Evolutionary conservation across 352 stramenopile genomes (phyloP).

Genomic region (Lagenidium sp.): DNA sequence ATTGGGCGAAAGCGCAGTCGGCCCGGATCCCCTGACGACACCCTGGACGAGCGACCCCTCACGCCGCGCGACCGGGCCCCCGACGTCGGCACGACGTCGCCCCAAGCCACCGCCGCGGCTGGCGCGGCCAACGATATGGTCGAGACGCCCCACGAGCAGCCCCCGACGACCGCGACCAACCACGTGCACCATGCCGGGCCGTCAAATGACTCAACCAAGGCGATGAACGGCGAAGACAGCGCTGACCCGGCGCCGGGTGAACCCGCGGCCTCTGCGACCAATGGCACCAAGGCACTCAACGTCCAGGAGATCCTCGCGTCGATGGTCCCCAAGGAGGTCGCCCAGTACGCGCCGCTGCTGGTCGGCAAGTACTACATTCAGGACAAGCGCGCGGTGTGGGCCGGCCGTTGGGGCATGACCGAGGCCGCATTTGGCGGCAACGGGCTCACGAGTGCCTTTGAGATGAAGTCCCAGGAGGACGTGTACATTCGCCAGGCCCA

Average conservation of each 20-base stretch:
- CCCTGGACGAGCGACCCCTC: slow-evolving; percentile 1
- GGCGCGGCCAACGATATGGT: slow-evolving; percentile 4
- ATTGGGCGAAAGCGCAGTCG: slow-evolving; percentile 13
- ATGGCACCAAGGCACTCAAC: too few species aligned
- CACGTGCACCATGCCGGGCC: slow-evolving; percentile 1
- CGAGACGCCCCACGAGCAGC: slow-evolving; percentile 5
- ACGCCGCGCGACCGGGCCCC: not conserved
- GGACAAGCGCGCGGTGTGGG: slow-evolving; percentile 74
- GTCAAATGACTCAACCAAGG: slow-evolving; percentile 1
- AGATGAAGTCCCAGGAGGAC: slow-evolving; percentile 84
- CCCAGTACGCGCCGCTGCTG: slow-evolving; percentile 63
- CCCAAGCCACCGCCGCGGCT: too few species aligned
- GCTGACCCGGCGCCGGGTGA: not conserved
- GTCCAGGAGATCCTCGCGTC: slow-evolving; percentile 10
- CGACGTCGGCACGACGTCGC: too few species aligned
- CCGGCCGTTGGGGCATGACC: slow-evolving; percentile 76
- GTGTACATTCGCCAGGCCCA: slow-evolving; percentile 43
- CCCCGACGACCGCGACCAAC: slow-evolving; percentile 1
- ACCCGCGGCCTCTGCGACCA: not conserved
- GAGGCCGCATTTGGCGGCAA: slow-evolving; percentile 69
- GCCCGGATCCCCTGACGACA: slow-evolving; percentile 2
- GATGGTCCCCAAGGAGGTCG: slow-evolving; percentile 39
- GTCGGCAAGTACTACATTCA: slow-evolving; percentile 81
- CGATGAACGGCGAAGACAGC: not conserved
- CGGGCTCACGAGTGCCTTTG: slow-evolving; percentile 70